Base-by-base conservation (phyloP, 2,329 filamentous ascomycete genomes). In the Clathrospora elynae region DNA sequence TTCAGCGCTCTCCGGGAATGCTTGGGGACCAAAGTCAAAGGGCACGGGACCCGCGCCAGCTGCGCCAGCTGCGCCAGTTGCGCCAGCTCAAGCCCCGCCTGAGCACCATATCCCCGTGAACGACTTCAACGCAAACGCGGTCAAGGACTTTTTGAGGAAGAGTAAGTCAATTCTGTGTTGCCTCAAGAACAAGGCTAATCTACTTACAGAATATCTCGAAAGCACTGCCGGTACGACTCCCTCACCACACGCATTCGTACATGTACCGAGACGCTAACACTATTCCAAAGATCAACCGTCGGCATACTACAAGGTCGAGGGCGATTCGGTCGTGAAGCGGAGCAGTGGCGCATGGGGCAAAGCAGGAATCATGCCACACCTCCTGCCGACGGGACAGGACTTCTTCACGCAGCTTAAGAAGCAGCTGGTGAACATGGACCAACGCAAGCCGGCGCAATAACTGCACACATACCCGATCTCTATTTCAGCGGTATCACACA, bases 351-450 rank as follows among this genome's bases (percentile, higher is more conserved):
- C 69, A 20, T 74, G 71, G 71, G 68, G 68, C 22, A 62, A 65
- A 25, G 23, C 53, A 70, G 67, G 66, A 35, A 66, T 60, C 42
- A 67, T 66, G 59, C 54, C 63, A 20, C 65, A 71, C 47, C 56
- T 67, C n/a, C 74, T 74, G 72, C 71, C 73, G 11, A 71, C 65
- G 23, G 70, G 71, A 19, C 71, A 74, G 50, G 66, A 71, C 46
- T 76, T 76, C 61, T 73, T 74, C 56, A 66, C 63, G 13, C 69
- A 73, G 43, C 65, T 76, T 33, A 71, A 71, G 53, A 75, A 75
- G 69, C 72, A 75, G 59, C 58, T 75, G 16, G 64, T 61, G 7
- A 62, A 53, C 20, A 55, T 74, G 35, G 71, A 75, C 46, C 66
- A 71, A 42, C 55, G 36, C 51, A 72, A 71, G 51, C 51, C 59